These are phyloP conservation scores for Pseudopediastrum boryanum DNA, from an alignment of 139 green algal genomes.

Conservation along the genomic window DNA sequence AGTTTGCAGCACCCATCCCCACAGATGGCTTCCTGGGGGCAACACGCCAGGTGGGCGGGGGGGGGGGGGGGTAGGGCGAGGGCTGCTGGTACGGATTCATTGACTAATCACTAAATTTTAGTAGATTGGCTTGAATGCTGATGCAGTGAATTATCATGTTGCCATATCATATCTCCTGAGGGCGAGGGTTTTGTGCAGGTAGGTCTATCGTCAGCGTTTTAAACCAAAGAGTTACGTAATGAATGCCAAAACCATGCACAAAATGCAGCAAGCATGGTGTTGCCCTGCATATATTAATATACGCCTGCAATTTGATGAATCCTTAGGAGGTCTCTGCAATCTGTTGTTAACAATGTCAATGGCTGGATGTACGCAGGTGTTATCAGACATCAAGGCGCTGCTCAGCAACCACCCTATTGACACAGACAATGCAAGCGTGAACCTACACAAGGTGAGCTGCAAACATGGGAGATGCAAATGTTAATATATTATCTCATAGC, in stretches of 20 bases:
- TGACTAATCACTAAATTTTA: too few species aligned
- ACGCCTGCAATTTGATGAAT: neutral
- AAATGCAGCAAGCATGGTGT: neutral
- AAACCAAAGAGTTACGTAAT: conserved; percentile 22
- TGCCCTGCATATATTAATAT: too few species aligned
- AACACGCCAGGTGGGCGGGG: neutral
- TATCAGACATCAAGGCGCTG: neutral
- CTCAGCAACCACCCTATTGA: conserved; percentile 26
- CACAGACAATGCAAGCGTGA: conserved; percentile 84
- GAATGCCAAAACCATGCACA: conserved; percentile 29
- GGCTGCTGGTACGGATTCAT: too few species aligned
- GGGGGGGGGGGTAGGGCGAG: too few species aligned
- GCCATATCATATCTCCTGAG: too few species aligned
- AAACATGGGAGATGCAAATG: too few species aligned
- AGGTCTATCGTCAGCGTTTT: conserved; percentile 22
- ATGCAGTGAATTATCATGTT: too few species aligned
- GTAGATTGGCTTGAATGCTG: too few species aligned
- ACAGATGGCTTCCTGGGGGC: conserved; percentile 30
- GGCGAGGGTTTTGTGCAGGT: too few species aligned
- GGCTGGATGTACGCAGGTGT: neutral
- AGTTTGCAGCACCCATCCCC: conserved; percentile 62
- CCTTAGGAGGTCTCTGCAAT: neutral
- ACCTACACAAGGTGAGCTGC: conserved; percentile 52
- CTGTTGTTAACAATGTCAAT: neutral
- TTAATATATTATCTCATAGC: too few species aligned